Conservation (phyloP, 768 basidiomycete genomes). For the Collybiopsis confluens region DNA sequence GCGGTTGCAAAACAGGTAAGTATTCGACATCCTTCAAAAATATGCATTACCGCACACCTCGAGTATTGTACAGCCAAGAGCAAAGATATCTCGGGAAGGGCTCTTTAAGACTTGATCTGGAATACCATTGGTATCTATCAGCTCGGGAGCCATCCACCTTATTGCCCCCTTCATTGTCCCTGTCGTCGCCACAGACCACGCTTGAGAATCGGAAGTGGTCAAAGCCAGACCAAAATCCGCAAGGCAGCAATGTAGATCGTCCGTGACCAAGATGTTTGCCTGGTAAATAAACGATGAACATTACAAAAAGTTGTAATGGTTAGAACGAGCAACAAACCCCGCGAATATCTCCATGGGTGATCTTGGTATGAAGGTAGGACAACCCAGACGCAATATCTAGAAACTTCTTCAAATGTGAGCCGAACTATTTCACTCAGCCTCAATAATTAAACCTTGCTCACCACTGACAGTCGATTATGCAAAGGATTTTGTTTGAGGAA, state of each 20-base stretch:
- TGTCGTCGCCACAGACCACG: neutral
- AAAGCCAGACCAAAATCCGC: slow-evolving; percentile 17
- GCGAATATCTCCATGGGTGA: slow-evolving; percentile 21
- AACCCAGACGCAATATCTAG: slow-evolving; percentile 31
- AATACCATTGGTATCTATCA: neutral
- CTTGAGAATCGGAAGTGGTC: slow-evolving; percentile 6
- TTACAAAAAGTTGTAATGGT: neutral
- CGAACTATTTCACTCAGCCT: neutral
- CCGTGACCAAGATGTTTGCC: slow-evolving; percentile 17
- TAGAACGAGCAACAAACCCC: slow-evolving; percentile 13
- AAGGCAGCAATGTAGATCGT: slow-evolving; percentile 10
- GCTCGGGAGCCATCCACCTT: slow-evolving; percentile 14
- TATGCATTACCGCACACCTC: slow-evolving; percentile 8
- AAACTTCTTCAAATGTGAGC: slow-evolving; percentile 17
- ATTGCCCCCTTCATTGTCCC: slow-evolving; percentile 11
- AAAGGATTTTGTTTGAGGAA: slow-evolving; percentile 5
- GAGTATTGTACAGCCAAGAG: slow-evolving; percentile 13
- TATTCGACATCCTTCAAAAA: neutral
- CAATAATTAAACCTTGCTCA: neutral
- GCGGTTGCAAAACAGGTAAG: neutral
- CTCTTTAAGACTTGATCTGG: slow-evolving; percentile 1
- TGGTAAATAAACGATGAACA: neutral
- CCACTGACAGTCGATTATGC: neutral
- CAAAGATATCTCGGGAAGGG: slow-evolving; percentile 12
- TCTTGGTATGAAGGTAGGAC: slow-evolving; percentile 26